Evolutionary conservation across 2,329 filamentous ascomycete genomes (phyloP).

Genomic region (Exophiala lecanii-corni): DNA sequence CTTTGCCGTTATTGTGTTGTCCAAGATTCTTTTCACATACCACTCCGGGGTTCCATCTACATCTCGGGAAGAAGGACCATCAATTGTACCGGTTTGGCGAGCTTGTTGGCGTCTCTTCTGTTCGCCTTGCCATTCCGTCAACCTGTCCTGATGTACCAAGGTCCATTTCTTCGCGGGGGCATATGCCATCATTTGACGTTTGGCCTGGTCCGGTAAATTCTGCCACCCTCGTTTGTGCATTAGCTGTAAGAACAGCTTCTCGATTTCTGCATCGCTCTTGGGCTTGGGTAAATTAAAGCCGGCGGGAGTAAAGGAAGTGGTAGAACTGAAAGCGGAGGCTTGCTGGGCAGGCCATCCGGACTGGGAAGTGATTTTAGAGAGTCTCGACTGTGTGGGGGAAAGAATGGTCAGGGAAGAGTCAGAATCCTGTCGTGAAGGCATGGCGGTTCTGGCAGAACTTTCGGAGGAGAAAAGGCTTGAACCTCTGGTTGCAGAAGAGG

Average conservation of each 20-base stretch:
- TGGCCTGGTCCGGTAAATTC: conserved; percentile 89
- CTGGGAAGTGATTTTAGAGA: conserved; percentile 39
- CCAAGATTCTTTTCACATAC: conserved; percentile 96
- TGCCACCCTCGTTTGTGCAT: conserved; percentile 99
- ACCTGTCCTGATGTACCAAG: conserved; percentile 85
- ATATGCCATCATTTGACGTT: conserved; percentile 93
- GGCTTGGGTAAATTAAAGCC: conserved; percentile 66
- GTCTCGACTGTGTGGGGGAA: conserved; percentile 37
- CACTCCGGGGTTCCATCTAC: conserved; percentile 96
- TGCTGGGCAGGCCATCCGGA: conserved; percentile 38
- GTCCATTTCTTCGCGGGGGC: conserved; percentile 96
- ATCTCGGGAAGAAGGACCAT: conserved; percentile 64
- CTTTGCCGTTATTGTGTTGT: conserved; percentile 87
- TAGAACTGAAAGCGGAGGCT: conserved; percentile 44
- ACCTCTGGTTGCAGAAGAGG: conserved; percentile 55
- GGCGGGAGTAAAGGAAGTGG: conserved; percentile 47
- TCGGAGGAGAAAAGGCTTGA: conserved; percentile 56
- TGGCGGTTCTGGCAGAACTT: conserved; percentile 41
- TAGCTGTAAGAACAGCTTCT: conserved; percentile 84
- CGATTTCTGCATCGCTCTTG: conserved; percentile 74
- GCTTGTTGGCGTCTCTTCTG: conserved; percentile 78
- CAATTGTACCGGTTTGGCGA: conserved; percentile 63
- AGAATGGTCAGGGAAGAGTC: conserved; percentile 30
- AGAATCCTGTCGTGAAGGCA: conserved; percentile 25
- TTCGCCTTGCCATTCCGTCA: conserved; percentile 91